Base-by-base conservation (phyloP, 257 asterid genomes). In the Linaria vulgaris region DNA sequence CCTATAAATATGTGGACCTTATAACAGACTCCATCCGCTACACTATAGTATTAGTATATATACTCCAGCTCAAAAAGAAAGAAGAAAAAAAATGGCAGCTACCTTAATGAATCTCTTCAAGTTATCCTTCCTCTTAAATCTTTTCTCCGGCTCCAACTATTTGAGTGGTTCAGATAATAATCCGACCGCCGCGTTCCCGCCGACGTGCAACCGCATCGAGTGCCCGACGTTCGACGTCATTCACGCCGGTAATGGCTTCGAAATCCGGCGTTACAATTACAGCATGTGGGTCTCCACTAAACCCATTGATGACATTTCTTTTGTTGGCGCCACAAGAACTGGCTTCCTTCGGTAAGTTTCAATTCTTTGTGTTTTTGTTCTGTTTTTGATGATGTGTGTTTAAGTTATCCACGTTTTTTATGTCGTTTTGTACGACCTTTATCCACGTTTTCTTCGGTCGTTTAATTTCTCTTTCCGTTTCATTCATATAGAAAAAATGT, bases 221-320 rank as follows among this genome's bases (percentile, higher is more conserved):
- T 92, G 99, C 70, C 97, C 99, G 0, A 78, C 43, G 51, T 89
- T 80, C 85, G 95, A 87, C 72, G 79, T 87, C 12, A 53, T 87
- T 61, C 74, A 83, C 31, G n/a, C 78, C 20, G 96, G 94, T 1
- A 80, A 79, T 49, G 97, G 78, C 59, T 91, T 78, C 41, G 99
- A 92, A 77, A 85, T 92, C 76, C 90, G 99, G 63, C 86, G 86
- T 9, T 89, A 87, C 41, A 76, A 79, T 84, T 83, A 97, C 21
- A 71, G 90, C 19, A 57, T 76, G 72, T 92, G 97, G 96, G 69
- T 77, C 57, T 83, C 99, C 0, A 92, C 99, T 1, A 67, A 80
- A 27, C 88, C 95, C n/a, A 84, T 92, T 16, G 86, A 82, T 44
- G 96, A 87, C 46, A 65, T 81, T 23, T 89, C 95, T 15, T 51